Evolutionary conservation across 345 rosid genomes (phyloP).

Genomic region (Camelina laxa): DNA sequence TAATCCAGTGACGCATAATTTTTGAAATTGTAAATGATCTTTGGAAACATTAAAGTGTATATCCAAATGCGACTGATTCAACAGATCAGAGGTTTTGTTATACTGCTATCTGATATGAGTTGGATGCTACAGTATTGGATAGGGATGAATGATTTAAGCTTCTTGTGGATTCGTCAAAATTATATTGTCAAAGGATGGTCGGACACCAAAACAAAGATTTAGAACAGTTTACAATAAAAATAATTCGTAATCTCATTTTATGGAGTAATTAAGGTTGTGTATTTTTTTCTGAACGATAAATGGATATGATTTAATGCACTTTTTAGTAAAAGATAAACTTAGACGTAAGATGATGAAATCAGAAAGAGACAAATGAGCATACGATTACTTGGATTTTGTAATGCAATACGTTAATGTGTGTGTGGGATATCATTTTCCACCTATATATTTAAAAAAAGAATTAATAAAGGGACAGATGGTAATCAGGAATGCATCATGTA

Average conservation of each 20-base stretch:
- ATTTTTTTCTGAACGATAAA: not conserved
- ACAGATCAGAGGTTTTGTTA: too few species aligned
- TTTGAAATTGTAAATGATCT: not conserved
- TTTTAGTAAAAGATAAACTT: not conserved
- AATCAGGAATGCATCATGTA: slow-evolving; percentile 3
- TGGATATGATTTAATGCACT: not conserved
- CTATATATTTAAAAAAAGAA: not conserved
- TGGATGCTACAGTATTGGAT: not conserved
- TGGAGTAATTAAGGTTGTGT: not conserved
- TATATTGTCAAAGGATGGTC: not conserved
- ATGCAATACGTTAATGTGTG: not conserved
- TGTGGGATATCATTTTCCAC: slow-evolving; percentile 9
- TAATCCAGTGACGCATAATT: not conserved
- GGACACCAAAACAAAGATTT: not conserved
- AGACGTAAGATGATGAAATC: slow-evolving; percentile 13
- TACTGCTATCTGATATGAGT: too few species aligned
- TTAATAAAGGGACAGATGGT: slow-evolving; percentile 8
- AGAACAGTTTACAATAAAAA: too few species aligned
- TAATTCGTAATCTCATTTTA: not conserved
- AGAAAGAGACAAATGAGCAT: slow-evolving; percentile 4
- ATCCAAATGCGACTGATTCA: too few species aligned
- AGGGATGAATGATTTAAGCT: not conserved
- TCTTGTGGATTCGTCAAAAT: not conserved
- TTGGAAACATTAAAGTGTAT: not conserved
- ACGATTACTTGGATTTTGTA: not conserved